A percentile compares a stretch with the other conserved stretches of the same genome.
phyloP scores from a whole-genome alignment of 1,139 yeast genomes.

The Arxiozyma heterogenica region DNA sequence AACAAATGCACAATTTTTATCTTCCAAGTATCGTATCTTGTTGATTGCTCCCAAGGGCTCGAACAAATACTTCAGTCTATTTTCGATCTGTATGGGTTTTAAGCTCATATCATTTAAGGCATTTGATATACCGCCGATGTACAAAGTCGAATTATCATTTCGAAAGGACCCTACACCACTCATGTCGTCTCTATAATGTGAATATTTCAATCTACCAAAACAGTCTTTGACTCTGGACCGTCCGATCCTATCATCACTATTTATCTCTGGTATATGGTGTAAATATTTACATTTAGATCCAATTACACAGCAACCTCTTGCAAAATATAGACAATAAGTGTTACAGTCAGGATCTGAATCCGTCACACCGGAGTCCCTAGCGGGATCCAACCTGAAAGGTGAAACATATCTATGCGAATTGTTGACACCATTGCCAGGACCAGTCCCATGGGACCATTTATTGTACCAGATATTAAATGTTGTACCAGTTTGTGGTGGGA shows the following conservation, averaged over 20 bases:
- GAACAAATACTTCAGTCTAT: conserved; percentile 42
- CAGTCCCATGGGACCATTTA: conserved; percentile 67
- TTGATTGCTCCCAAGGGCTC: conserved; percentile 74
- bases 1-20: conserved; percentile 70
- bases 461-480: conserved; percentile 82
- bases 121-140: conserved; percentile 57
- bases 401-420: conserved; percentile 34
- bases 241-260: conserved; percentile 34
- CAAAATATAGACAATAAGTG: conserved; percentile 70
- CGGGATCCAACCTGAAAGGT: conserved; percentile 49
- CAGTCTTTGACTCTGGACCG: conserved; percentile 61
- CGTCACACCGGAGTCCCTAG: conserved; percentile 66
- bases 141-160: conserved; percentile 60
- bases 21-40: conserved; percentile 50
- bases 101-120: conserved; percentile 21
- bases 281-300: conserved; percentile 69
- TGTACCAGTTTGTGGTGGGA: conserved; percentile 67
- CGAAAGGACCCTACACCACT: conserved; percentile 86
- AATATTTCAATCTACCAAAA: conserved; percentile 83
- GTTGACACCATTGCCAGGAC: conserved; percentile 11
- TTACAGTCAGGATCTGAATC: conserved; percentile 42
- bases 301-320: conserved; percentile 76
- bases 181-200: conserved; percentile 86
- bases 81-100: conserved; percentile 23
- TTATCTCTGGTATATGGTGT: conserved; percentile 62